Evolutionary conservation across 108 stramenopile genomes (phyloP).

Genomic region (Stephanodiscus triporus): DNA sequence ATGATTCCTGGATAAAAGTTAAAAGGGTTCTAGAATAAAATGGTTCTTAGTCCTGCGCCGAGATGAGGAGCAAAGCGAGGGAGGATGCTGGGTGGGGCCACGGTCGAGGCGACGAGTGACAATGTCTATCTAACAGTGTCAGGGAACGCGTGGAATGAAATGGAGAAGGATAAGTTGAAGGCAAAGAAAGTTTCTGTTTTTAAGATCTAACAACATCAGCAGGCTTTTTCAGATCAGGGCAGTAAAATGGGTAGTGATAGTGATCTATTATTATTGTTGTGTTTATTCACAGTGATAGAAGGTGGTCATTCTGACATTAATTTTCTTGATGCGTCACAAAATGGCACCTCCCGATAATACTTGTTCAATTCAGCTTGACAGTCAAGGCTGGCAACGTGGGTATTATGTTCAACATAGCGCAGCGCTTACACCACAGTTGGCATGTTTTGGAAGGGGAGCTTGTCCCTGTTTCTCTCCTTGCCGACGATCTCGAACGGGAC

Average conservation of each 20-base stretch:
- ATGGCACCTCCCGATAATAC: constrained; percentile 8
- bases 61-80: background rate
- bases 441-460: constrained; percentile 83
- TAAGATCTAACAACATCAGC: too few species aligned
- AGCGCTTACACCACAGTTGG: constrained; percentile 52
- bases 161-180: too few species aligned
- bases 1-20: too few species aligned
- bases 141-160: too few species aligned
- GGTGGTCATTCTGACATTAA: constrained; percentile 21
- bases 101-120: too few species aligned
- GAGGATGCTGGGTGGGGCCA: constrained; percentile 2
- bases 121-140: too few species aligned
- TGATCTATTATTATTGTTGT: background rate
- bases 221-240: too few species aligned
- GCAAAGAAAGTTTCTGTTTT: too few species aligned
- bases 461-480: constrained; percentile 72
- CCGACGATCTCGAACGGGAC: constrained; percentile 74
- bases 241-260: background rate
- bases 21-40: too few species aligned
- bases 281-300: constrained; percentile 1
- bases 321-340: constrained; percentile 11
- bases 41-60: too few species aligned
- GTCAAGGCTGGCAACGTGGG: background rate
- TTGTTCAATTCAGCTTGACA: background rate
- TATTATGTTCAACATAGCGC: background rate